A percentile compares a stretch with the other conserved stretches of the same genome.
These are phyloP conservation scores for Cryphonectria radicalis DNA, from an alignment of 2,329 filamentous ascomycete species.

Conservation along the genomic window DNA sequence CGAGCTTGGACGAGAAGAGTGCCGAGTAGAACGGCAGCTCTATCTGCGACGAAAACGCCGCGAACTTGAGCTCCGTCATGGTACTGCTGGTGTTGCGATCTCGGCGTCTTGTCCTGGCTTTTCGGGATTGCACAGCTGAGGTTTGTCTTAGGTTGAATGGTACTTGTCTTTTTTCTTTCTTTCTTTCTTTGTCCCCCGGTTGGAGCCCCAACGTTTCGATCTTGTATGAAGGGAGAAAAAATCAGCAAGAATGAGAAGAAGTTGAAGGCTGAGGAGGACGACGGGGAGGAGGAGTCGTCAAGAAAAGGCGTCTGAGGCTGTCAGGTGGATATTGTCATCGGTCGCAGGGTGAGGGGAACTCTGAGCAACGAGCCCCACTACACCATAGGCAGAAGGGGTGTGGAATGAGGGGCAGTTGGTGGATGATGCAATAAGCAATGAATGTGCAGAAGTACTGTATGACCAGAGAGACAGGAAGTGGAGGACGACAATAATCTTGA, in stretches of 20 bases:
- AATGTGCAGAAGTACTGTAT: background rate
- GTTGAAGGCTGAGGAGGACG: background rate
- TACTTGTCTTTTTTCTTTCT: background rate
- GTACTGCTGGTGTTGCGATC: slow-evolving; percentile 32
- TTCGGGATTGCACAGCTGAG: background rate
- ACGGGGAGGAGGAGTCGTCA: background rate
- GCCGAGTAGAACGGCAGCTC: slow-evolving; percentile 94
- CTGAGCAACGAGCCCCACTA: slow-evolving; percentile 10
- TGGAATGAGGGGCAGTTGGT: slow-evolving; percentile 2
- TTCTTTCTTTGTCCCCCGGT: background rate
- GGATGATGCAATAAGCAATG: slow-evolving; percentile 7
- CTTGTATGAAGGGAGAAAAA: background rate
- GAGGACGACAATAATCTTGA: background rate
- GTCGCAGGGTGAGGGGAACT: slow-evolving; percentile 2
- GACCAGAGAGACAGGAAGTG: background rate
- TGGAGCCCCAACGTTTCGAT: background rate
- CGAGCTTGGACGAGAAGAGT: slow-evolving; percentile 91
- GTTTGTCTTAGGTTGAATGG: background rate
- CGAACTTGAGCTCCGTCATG: slow-evolving; percentile 70
- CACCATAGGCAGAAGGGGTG: background rate
- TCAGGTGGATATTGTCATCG: background rate
- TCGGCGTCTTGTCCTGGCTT: background rate
- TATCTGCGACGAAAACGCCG: slow-evolving; percentile 90
- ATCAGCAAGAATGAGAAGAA: background rate
- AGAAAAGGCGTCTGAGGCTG: background rate